Conservation (phyloP, 2,329 filamentous ascomycete genomes). For the Trichocomaceae sp. region DNA sequence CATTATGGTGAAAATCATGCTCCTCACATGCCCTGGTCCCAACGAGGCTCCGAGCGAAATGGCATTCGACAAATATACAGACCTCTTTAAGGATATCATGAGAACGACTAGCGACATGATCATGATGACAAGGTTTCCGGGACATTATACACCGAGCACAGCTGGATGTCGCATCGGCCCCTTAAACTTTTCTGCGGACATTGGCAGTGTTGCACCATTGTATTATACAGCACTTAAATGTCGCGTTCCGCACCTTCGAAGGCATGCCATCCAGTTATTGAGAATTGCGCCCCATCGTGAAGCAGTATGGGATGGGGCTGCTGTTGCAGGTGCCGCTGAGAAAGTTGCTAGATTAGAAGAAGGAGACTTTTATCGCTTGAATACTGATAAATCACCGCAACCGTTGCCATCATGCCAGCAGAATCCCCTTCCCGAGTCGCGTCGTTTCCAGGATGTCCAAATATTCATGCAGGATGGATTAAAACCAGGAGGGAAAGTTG, state of each 20-base stretch:
- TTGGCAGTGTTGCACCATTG: slow-evolving; percentile 5
- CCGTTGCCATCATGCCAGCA: not conserved
- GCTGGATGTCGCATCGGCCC: slow-evolving; percentile 2
- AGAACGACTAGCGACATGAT: not conserved
- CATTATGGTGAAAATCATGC: slow-evolving; percentile 10
- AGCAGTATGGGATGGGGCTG: slow-evolving; percentile 10
- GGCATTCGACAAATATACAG: slow-evolving; percentile 7
- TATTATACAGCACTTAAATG: slow-evolving; percentile 12
- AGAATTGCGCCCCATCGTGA: slow-evolving; percentile 9
- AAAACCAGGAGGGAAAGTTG: not conserved
- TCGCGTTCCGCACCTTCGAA: not conserved
- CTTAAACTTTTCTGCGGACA: slow-evolving; percentile 9
- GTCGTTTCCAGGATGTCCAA: slow-evolving; percentile 4
- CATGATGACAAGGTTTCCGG: slow-evolving; percentile 2
- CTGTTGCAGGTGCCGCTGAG: slow-evolving; percentile 8
- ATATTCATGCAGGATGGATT: slow-evolving; percentile 10
- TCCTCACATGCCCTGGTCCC: not conserved
- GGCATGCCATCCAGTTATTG: slow-evolving; percentile 1
- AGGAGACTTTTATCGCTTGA: not conserved
- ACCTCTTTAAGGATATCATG: slow-evolving; percentile 3
- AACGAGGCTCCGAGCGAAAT: slow-evolving; percentile 6
- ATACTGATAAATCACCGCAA: not conserved
- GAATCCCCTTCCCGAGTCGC: not conserved
- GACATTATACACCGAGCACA: not conserved
- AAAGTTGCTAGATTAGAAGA: slow-evolving; percentile 8